Evolutionary conservation across 495 filamentous ascomycete genomes (phyloP), one percentile per base, ranked within the genome.

Genomic region (Tuber borchii): DNA sequence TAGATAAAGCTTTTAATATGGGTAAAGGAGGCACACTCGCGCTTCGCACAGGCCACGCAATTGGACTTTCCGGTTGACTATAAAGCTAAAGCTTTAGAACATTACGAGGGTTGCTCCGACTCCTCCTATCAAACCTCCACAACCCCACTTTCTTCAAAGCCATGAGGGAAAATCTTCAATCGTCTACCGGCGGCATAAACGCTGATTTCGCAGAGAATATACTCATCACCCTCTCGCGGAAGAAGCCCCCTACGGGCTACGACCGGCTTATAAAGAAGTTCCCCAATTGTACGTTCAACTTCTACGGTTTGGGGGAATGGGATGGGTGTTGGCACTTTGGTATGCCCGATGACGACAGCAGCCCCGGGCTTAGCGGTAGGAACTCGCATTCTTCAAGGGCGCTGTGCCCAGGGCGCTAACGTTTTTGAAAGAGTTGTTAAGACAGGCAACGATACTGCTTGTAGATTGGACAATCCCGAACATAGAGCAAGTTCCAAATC

Each of bases 361-460:
- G n/a, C n/a, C 56, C 56, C 26, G 26, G 56, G 26, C 56, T 65
- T 65, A 65, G 5, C 14, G 26, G 56, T 65, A 65, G 56, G 56
- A 34, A 16, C 26, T 34, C 56, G 14, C 34, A 12, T 65, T 31
- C 31, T 4, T 19, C 26, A 34, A 34, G 26, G 6, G 26, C 26
- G 3, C 16, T 16, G 26, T 34, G 12, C 31, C 2, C 12, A 17
- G 0, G 34, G 42, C 5, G 22, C 73, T 71, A 72, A 73, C 39
- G 12, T 4, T 26, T 7, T n/a, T 39, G 45, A 39, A 70, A 82
- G 88, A 89, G 26, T 75, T 88, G 17, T 92, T 86, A 84, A 85
- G 88, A 69, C 85, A 89, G 69, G 88, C 87, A n/a, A 93, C 90
- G 3, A 85, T 93, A 37, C 85, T 93, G 17, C 83, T 89, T 61